phyloP scores from a whole-genome alignment of 2,329 filamentous ascomycete species.

The Fusarium sp. region DNA sequence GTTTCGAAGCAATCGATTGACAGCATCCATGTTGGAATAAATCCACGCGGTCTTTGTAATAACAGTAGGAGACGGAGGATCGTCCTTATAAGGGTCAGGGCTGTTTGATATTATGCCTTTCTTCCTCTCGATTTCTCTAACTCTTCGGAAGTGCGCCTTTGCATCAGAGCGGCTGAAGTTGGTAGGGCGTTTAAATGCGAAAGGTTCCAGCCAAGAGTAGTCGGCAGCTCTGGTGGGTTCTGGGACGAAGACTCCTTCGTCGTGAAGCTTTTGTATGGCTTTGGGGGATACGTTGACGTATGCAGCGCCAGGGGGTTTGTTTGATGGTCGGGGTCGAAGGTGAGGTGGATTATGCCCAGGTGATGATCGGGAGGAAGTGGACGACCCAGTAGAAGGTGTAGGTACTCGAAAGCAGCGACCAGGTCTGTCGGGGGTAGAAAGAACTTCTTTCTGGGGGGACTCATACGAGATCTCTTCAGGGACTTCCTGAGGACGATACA shows the following conservation, averaged over 20 bases:
- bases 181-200: background rate
- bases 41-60: slow-evolving; percentile 14
- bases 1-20: slow-evolving; percentile 3
- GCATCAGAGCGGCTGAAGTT: background rate
- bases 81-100: background rate
- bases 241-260: background rate
- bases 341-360: background rate
- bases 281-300: slow-evolving; percentile 27
- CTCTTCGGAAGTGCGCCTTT: background rate
- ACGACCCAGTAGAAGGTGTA: slow-evolving; percentile 5
- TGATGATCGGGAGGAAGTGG: background rate
- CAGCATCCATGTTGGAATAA: background rate
- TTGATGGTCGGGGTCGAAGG: background rate
- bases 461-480: background rate
- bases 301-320: slow-evolving; percentile 16
- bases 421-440: background rate
- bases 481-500: background rate
- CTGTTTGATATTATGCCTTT: background rate
- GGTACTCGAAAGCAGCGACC: background rate
- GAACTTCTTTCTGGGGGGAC: background rate
- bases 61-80: background rate
- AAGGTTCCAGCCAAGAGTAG: background rate
- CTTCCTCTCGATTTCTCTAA: background rate
- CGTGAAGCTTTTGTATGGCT: slow-evolving; percentile 11
- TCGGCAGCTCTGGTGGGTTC: background rate